These are phyloP conservation scores for Cryptosporidium muris DNA, from an alignment of 169 alveolate species.

Conservation along the genomic window DNA sequence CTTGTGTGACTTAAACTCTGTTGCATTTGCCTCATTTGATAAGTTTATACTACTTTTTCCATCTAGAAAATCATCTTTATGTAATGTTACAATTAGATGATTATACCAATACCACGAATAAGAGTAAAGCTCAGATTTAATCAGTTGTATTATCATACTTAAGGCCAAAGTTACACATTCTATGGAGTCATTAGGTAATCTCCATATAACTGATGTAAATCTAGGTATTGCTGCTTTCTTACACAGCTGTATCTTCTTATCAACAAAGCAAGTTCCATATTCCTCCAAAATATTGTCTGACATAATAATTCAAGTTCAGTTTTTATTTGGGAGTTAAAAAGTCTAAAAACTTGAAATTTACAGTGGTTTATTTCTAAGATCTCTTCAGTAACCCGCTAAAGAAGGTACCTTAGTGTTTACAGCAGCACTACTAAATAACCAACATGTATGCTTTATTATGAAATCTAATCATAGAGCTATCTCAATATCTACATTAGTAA, in stretches of 20 bases:
- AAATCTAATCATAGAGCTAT: too few relatives aligned
- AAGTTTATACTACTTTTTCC: not conserved
- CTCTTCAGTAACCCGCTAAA: not conserved
- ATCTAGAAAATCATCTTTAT: not conserved
- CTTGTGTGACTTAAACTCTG: too few relatives aligned
- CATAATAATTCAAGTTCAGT: too few relatives aligned
- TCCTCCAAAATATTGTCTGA: too few relatives aligned
- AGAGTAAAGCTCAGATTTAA: conserved; percentile 52
- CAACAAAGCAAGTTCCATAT: too few relatives aligned
- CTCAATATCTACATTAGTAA: too few relatives aligned
- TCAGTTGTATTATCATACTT: conserved; percentile 15
- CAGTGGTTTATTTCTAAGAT: not conserved
- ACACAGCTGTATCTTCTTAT: too few relatives aligned
- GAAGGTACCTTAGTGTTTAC: not conserved
- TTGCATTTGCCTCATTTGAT: not conserved
- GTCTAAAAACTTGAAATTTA: too few relatives aligned
- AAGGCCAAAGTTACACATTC: conserved; percentile 8
- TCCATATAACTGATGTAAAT: conserved; percentile 21
- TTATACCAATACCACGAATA: conserved; percentile 70
- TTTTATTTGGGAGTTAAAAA: too few relatives aligned
- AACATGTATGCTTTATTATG: not conserved
- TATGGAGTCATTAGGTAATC: conserved; percentile 11
- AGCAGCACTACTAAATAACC: not conserved
- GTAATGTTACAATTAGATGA: conserved; percentile 27
- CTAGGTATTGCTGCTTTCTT: too few relatives aligned